phyloP scores from a whole-genome alignment of 2,329 filamentous ascomycete genomes.

The Alternaria sp. region DNA sequence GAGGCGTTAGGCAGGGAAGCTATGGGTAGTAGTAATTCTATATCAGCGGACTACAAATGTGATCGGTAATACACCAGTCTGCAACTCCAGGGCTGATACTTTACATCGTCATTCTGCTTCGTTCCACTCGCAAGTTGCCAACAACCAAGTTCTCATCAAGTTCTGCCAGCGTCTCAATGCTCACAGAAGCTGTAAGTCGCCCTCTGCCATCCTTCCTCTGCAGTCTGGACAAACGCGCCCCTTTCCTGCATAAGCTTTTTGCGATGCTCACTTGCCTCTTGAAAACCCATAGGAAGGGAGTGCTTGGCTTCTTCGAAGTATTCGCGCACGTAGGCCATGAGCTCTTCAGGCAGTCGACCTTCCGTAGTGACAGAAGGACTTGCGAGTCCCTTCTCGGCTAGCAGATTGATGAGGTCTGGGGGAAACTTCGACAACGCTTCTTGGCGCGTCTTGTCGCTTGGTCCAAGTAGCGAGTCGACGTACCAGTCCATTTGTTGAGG shows the following conservation, averaged over 20 bases:
- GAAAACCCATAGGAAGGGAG: conserved; percentile 19
- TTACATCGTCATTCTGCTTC: not conserved
- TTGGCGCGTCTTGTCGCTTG: not conserved
- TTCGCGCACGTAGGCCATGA: conserved; percentile 20
- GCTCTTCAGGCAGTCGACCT: conserved; percentile 19
- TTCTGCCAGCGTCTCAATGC: conserved; percentile 5
- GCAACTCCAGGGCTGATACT: not conserved
- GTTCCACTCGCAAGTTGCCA: not conserved
- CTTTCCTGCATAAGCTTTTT: conserved; percentile 19
- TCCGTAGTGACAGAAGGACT: not conserved
- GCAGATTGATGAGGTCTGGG: conserved; percentile 18
- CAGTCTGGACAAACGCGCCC: conserved; percentile 1
- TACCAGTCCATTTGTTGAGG: conserved; percentile 60
- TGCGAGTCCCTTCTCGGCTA: conserved; percentile 11
- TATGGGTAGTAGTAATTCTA: not conserved
- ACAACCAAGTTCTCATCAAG: not conserved
- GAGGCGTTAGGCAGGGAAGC: not conserved
- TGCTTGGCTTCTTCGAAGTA: conserved; percentile 5
- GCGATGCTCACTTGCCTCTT: conserved; percentile 18
- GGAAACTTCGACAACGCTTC: conserved; percentile 18
- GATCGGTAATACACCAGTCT: not conserved
- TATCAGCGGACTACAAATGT: not conserved
- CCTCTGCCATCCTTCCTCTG: conserved; percentile 1
- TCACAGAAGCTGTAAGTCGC: conserved; percentile 22
- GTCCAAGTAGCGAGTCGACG: conserved; percentile 21